These are phyloP conservation scores for Fusarium tuaranense DNA, from an alignment of 2,329 filamentous ascomycete species.

Conservation along the genomic window DNA sequence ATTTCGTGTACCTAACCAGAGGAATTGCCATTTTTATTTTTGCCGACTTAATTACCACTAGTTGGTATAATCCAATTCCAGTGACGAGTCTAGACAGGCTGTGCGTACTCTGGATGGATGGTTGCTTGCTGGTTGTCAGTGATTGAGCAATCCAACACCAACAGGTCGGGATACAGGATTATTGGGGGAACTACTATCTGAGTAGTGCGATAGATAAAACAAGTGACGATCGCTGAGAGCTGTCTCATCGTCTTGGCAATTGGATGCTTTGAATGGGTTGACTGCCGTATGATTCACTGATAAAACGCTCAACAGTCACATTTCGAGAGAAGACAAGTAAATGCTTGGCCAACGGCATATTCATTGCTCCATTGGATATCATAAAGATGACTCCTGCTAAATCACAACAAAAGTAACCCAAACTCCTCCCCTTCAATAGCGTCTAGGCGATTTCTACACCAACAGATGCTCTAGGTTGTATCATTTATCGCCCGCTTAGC, in stretches of 20 bases:
- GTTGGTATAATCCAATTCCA: no score
- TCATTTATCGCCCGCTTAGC: conserved; percentile 38
- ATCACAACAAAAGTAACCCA: conserved; percentile 9
- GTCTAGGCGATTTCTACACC: background rate
- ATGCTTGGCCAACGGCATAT: background rate
- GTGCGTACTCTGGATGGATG: no score
- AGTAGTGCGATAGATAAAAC: no score
- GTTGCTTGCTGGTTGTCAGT: background rate
- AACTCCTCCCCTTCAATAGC: conserved; percentile 17
- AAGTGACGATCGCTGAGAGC: no score
- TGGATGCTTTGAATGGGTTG: background rate
- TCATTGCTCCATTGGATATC: conserved; percentile 9
- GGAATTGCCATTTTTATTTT: background rate
- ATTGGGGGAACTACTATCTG: background rate
- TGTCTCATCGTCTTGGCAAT: background rate
- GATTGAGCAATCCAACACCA: background rate
- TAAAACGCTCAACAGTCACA: background rate
- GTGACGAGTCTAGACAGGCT: no score
- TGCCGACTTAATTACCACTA: no score
- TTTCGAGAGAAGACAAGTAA: background rate
- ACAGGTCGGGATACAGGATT: background rate
- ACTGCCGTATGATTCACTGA: no score
- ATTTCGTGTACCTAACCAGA: background rate
- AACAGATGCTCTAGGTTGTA: background rate
- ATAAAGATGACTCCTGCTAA: background rate